phyloP scores from a whole-genome alignment of 192 early-diverging fungal genomes.

The Gigaspora rosea region DNA sequence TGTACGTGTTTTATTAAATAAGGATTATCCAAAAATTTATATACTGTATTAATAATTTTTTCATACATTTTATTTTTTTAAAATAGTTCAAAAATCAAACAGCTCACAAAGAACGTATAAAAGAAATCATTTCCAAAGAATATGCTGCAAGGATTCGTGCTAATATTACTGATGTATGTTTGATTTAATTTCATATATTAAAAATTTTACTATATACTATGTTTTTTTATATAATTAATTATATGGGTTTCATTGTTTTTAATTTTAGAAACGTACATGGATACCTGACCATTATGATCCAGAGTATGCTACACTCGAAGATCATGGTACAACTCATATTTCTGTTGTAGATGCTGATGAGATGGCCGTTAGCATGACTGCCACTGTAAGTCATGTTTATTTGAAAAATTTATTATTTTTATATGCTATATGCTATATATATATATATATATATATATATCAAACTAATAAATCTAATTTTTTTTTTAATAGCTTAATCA shows the following conservation, averaged over 20 bases:
- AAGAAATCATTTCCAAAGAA: conserved; percentile 69
- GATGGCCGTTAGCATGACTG: conserved; percentile 80
- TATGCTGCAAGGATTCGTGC: conserved; percentile 62
- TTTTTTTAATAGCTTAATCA: conserved; percentile 60
- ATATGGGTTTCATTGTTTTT: not conserved
- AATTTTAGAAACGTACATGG: conserved; percentile 48
- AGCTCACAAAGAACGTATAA: conserved; percentile 40
- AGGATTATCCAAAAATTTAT: too few relatives aligned
- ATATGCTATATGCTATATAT: too few relatives aligned
- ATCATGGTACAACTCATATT: conserved; percentile 93
- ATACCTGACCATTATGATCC: conserved; percentile 76
- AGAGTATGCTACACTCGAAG: conserved; percentile 69
- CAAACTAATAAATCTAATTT: not conserved
- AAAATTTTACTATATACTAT: not conserved
- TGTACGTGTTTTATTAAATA: conserved; percentile 13
- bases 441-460: not conserved
- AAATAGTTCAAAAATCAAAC: conserved; percentile 49
- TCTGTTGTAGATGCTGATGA: conserved; percentile 76
- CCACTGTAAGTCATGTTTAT: conserved; percentile 55
- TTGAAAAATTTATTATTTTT: not conserved
- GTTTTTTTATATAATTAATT: not conserved
- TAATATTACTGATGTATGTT: conserved; percentile 68
- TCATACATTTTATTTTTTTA: not conserved
- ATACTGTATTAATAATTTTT: too few relatives aligned
- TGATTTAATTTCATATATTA: not conserved